Percentiles rank a stretch among this genome's conserved stretches.
These are phyloP conservation scores for Monoraphidium neglectum DNA, from an alignment of 139 green algal genomes.

Conservation along the genomic window DNA sequence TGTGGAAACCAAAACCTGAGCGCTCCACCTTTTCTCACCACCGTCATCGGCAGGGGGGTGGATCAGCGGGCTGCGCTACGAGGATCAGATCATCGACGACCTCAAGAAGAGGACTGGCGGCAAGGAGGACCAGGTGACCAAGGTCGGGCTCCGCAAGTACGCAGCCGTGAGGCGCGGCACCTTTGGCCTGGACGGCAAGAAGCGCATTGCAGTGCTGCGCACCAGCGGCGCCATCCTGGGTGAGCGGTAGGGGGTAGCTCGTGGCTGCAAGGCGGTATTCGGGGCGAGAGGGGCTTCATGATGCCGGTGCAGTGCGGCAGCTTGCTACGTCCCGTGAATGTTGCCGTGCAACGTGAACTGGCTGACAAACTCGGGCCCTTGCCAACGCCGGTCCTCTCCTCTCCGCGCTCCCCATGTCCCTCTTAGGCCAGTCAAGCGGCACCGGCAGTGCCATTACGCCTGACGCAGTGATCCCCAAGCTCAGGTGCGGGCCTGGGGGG, in stretches of 20 bases:
- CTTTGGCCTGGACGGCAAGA: constrained; percentile 71
- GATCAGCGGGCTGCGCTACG: constrained; percentile 83
- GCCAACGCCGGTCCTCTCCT: no score
- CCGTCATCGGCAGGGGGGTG: constrained; percentile 60
- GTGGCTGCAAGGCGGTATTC: no score
- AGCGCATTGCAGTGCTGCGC: constrained; percentile 85
- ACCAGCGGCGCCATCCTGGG: constrained; percentile 73
- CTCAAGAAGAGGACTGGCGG: constrained; percentile 70
- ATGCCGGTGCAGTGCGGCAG: no score
- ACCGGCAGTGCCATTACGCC: constrained; percentile 46
- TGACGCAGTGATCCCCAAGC: constrained; percentile 50
- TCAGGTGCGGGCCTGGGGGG: no score
- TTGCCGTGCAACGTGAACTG: no score
- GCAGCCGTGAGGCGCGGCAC: constrained; percentile 53
- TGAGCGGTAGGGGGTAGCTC: no score
- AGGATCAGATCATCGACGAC: constrained; percentile 83
- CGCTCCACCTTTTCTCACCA: background rate
- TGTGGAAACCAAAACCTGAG: background rate
- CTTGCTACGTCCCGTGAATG: no score
- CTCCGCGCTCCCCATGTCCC: no score
- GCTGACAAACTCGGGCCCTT: no score
- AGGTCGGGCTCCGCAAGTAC: constrained; percentile 71
- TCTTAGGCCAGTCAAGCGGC: no score
- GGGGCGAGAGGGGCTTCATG: no score
- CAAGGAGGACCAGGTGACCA: constrained; percentile 30